Base-by-base conservation (phyloP, 192 early-diverging fungal species). In the Cetraspora pellucida region DNA sequence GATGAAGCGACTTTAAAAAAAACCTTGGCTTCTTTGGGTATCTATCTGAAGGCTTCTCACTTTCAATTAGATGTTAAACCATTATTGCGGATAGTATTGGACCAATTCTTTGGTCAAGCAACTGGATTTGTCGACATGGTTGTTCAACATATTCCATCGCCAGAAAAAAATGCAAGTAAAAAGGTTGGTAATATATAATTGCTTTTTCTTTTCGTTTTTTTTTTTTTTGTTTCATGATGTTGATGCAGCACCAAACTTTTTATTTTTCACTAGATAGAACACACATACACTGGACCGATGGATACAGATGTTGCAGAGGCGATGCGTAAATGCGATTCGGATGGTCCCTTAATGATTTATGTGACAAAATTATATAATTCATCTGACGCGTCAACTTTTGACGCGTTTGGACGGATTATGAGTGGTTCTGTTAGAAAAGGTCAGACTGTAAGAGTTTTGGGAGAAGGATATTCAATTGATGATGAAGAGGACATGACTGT, bases 401-500 rank as follows among this genome's bases (percentile, higher is more conserved):
- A 94, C 68, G 94, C 92, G 10, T 93, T 99, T 74, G 98, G 97
- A 37, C 93, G 97, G 54, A 90, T 99, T n/a, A 86, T 98, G 84
- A 94, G 94, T 78, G 98, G 98, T 37, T 93, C 93, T 17, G 84
- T 98, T 5, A 84, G 79, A 17, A 78, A 81, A 19, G 95, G 93
- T 7, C 92, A 95, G 80, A 79, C 82, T 43, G 96, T 99, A 8
- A 87, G 95, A 9, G 96, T 98, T 10, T 84, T 99, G 10, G 97
- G 98, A 63, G 96, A 97, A 77, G 91, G 92, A 13, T 99, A 95
- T 81, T 88, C 92, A 8, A 86, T 92, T 6, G 92, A 96, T 30
- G 96, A 99, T 83, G 97, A 98, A 74, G 98, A 99, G 79, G 98
- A 99, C 77, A 95, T 95, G 92, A 90, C 93, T 23, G 86, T 95